Conservation (phyloP, 768 basidiomycete genomes). For the Termitomyces sp. region DNA sequence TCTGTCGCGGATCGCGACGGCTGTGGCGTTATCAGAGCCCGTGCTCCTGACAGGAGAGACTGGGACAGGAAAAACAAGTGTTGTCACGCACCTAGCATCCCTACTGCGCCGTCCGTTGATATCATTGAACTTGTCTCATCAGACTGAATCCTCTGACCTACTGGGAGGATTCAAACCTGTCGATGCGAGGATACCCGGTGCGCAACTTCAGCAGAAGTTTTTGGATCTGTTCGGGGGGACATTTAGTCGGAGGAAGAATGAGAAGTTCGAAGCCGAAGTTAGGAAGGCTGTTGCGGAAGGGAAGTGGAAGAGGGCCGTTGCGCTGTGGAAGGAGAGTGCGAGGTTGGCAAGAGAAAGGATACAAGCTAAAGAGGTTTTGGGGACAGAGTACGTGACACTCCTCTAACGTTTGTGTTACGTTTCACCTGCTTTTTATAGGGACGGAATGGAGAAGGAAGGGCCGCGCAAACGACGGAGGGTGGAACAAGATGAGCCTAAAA, state of each 20-base stretch:
- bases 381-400: conserved; percentile 15
- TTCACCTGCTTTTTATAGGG: conserved; percentile 10
- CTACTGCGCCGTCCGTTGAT: conserved; percentile 72
- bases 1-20: conserved; percentile 73
- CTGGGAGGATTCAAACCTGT: conserved; percentile 96
- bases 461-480: conserved; percentile 13
- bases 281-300: conserved; percentile 75
- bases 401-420: background rate
- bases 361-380: conserved; percentile 22
- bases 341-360: conserved; percentile 67
- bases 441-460: conserved; percentile 23
- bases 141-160: conserved; percentile 92
- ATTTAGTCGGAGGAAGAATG: conserved; percentile 88
- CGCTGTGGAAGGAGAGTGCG: conserved; percentile 77
- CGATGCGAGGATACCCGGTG: conserved; percentile 76
- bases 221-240: conserved; percentile 76
- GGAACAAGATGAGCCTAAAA: conserved; percentile 8
- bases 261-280: conserved; percentile 76
- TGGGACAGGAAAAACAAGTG: conserved; percentile 97
- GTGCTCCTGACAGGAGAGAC: conserved; percentile 94
- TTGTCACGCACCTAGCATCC: conserved; percentile 80
- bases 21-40: conserved; percentile 72
- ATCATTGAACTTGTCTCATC: conserved; percentile 91
- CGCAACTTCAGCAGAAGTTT: conserved; percentile 66
- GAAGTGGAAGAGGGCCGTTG: conserved; percentile 81